Percentiles rank a stretch among this genome's conserved stretches.
Conservation (phyloP, 768 basidiomycete species). For the Lactifluus rugatus region DNA sequence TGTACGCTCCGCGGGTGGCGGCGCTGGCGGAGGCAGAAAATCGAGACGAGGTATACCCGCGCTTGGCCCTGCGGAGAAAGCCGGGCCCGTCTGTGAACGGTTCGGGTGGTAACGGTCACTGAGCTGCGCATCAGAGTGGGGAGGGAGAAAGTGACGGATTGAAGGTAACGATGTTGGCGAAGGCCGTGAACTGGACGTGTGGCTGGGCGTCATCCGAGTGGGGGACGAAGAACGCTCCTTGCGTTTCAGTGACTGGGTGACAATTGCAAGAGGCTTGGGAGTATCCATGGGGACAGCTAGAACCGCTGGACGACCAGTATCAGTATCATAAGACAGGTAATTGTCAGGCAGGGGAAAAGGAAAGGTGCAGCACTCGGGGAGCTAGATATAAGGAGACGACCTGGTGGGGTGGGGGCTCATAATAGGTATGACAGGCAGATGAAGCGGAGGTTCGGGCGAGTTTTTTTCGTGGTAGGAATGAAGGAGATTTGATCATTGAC, state of each 20-base stretch:
- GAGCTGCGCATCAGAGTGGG: constrained; percentile 11
- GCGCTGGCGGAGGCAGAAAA: constrained; percentile 13
- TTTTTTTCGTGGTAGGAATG: constrained; percentile 15
- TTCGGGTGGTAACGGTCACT: constrained; percentile 13
- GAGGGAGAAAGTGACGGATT: constrained; percentile 20
- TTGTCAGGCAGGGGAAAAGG: constrained; percentile 10
- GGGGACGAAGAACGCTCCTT: constrained; percentile 20
- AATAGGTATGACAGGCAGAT: constrained; percentile 17
- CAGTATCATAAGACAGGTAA: constrained; percentile 11
- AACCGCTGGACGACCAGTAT: not conserved
- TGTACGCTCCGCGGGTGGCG: constrained; percentile 10
- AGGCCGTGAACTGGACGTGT: constrained; percentile 8
- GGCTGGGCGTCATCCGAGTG: not conserved
- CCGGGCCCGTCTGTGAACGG: constrained; percentile 5
- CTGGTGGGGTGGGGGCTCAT: constrained; percentile 5
- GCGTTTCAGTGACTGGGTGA: constrained; percentile 16
- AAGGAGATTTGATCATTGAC: constrained; percentile 16
- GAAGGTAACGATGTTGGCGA: constrained; percentile 19
- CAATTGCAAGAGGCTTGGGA: constrained; percentile 13
- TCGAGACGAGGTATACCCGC: constrained; percentile 18
- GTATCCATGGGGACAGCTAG: constrained; percentile 16
- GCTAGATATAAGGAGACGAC: constrained; percentile 18
- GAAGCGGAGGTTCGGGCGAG: constrained; percentile 15
- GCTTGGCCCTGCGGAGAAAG: constrained; percentile 13
- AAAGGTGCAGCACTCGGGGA: constrained; percentile 12